phyloP scores from a whole-genome alignment of 179 eudicot genomes.

The Heliamphora pulchella region DNA sequence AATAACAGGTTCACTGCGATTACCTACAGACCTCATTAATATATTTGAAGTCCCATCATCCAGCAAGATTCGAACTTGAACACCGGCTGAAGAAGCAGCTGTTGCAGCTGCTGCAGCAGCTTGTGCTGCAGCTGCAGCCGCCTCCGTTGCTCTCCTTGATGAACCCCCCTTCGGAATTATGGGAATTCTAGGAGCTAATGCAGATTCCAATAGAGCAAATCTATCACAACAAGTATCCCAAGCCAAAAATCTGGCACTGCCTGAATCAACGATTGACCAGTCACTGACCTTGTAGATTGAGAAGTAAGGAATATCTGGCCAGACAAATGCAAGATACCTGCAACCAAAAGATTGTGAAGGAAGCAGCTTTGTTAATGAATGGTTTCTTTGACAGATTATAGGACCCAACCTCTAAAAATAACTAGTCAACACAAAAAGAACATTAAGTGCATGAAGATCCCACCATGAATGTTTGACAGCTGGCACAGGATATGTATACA shows the following conservation, averaged over 20 bases:
- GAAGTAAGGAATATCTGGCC: slow-evolving; percentile 98
- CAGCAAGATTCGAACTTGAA: slow-evolving; percentile 88
- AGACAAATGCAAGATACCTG: slow-evolving; percentile 87
- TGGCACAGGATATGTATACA: neutral
- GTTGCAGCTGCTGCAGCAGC: slow-evolving; percentile 92
- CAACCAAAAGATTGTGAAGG: slow-evolving; percentile 23
- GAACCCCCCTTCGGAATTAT: slow-evolving; percentile 77
- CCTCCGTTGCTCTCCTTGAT: slow-evolving; percentile 93
- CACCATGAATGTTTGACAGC: neutral
- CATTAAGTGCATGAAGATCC: neutral
- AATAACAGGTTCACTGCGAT: slow-evolving; percentile 78
- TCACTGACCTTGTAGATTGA: slow-evolving; percentile 90
- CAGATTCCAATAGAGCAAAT: slow-evolving; percentile 85
- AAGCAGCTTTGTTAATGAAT: slow-evolving; percentile 1
- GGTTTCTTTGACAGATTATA: neutral
- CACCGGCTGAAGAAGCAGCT: slow-evolving; percentile 79
- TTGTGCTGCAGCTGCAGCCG: slow-evolving; percentile 85
- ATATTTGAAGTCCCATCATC: slow-evolving; percentile 97
- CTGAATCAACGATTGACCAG: slow-evolving; percentile 95
- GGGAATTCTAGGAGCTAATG: slow-evolving; percentile 66
- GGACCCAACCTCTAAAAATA: neutral
- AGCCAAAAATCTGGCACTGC: slow-evolving; percentile 91
- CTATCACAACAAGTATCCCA: slow-evolving; percentile 96
- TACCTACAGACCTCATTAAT: slow-evolving; percentile 83
- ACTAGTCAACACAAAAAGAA: neutral